These are phyloP conservation scores for Ganoderma lingzhi DNA, from an alignment of 1,284 basidiomycete species.

Conservation along the genomic window DNA sequence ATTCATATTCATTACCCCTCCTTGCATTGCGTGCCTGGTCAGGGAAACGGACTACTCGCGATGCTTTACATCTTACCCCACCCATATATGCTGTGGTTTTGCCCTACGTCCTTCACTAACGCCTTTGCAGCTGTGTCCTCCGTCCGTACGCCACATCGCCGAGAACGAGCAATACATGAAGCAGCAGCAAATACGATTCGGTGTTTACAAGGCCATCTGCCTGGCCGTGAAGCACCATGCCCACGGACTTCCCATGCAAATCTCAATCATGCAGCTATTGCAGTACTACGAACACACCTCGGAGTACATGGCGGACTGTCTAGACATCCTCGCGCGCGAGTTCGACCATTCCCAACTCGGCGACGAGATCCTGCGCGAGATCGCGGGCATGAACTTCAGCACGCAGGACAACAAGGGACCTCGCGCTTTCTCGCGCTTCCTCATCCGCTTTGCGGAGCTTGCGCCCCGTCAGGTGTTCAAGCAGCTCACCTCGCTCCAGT, in stretches of 20 bases:
- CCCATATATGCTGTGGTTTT: background rate
- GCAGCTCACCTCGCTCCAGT: conserved; percentile 86
- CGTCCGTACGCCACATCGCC: conserved; percentile 87
- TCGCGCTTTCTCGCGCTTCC: conserved; percentile 86
- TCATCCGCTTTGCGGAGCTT: conserved; percentile 84
- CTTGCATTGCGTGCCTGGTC: background rate
- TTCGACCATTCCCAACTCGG: conserved; percentile 92
- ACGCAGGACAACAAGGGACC: conserved; percentile 91
- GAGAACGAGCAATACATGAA: conserved; percentile 95
- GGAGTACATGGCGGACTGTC: conserved; percentile 93
- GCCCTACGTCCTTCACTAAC: background rate
- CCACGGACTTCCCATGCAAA: conserved; percentile 87
- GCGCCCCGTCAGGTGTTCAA: conserved; percentile 90
- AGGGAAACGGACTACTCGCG: background rate
- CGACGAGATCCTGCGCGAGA: conserved; percentile 90
- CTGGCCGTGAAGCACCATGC: conserved; percentile 92
- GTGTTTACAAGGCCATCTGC: conserved; percentile 91
- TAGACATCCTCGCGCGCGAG: conserved; percentile 83
- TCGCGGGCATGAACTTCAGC: conserved; percentile 81
- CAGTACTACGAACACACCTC: conserved; percentile 96
- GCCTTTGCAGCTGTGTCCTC: conserved; percentile 74
- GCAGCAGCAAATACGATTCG: conserved; percentile 70
- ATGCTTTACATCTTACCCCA: background rate
- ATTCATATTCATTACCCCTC: too few relatives aligned
- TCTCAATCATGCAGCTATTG: conserved; percentile 89